Conservation (phyloP, 768 basidiomycete genomes). For the Sporobolomyces phaffii region DNA sequence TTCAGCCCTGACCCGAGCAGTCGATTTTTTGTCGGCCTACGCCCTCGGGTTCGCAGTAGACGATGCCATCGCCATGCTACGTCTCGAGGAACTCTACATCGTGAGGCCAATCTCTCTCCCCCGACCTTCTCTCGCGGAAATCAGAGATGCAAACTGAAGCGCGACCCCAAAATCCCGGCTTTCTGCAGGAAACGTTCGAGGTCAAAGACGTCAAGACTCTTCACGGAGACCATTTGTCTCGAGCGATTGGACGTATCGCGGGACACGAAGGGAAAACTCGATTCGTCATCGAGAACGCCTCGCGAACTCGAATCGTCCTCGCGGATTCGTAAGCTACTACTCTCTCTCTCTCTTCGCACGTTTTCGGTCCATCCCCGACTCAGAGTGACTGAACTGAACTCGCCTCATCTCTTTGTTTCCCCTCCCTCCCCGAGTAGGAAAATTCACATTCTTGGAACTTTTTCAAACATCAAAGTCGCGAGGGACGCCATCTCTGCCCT, state of each 20-base stretch:
- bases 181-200: constrained; percentile 58
- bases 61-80: constrained; percentile 91
- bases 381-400: too few relatives aligned
- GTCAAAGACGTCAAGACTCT: constrained; percentile 98
- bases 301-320: constrained; percentile 92
- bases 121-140: constrained; percentile 9
- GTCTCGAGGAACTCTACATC: constrained; percentile 93
- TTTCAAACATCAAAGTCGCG: constrained; percentile 97
- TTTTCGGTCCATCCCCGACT: too few relatives aligned
- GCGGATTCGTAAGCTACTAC: constrained; percentile 95
- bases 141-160: too few relatives aligned
- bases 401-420: too few relatives aligned
- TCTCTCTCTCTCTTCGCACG: too few relatives aligned
- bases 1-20: constrained; percentile 81
- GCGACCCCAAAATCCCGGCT: too few relatives aligned
- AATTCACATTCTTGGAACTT: constrained; percentile 97
- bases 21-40: constrained; percentile 93
- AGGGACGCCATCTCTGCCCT: constrained; percentile 71
- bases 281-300: constrained; percentile 96
- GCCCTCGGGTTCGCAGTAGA: constrained; percentile 92
- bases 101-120: constrained; percentile 49
- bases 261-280: constrained; percentile 98
- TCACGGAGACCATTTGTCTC: constrained; percentile 94
- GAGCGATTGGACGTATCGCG: constrained; percentile 98
- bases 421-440: too few relatives aligned